Percentiles rank a stretch among this genome's conserved stretches.
Evolutionary conservation across 345 rosid species (phyloP).

Genomic region (Cardamine chenopodiifolia): DNA sequence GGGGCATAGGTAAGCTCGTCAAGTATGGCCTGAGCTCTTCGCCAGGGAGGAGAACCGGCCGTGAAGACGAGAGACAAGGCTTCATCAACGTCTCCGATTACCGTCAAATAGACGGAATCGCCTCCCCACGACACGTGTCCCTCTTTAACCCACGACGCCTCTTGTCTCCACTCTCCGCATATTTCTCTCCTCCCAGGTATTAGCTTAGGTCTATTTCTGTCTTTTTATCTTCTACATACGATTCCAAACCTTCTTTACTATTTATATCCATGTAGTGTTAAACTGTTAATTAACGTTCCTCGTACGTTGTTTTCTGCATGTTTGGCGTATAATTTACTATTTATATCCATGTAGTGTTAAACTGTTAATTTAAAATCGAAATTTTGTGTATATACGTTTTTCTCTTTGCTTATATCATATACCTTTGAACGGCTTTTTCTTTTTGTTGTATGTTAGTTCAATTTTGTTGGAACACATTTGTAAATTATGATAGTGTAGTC

Average conservation of each 20-base stretch:
- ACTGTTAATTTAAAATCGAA: neutral
- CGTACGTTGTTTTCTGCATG: neutral
- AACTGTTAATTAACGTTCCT: neutral
- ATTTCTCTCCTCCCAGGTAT: slow-evolving; percentile 41
- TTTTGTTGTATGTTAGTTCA: neutral
- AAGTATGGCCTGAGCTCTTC: slow-evolving; percentile 47
- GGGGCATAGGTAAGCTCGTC: slow-evolving; percentile 70
- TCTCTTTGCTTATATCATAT: neutral
- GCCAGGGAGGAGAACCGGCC: slow-evolving; percentile 34
- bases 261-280: neutral
- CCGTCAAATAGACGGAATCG: slow-evolving; percentile 52
- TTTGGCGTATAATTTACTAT: no score
- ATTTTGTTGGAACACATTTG: slow-evolving; percentile 26
- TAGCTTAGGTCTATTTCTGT: slow-evolving; percentile 12
- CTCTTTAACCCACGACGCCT: slow-evolving; percentile 75
- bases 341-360: no score
- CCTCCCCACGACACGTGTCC: slow-evolving; percentile 61
- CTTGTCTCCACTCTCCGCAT: slow-evolving; percentile 51
- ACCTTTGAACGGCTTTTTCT: neutral
- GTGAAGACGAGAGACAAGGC: slow-evolving; percentile 48
- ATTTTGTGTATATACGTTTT: neutral
- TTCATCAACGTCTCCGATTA: slow-evolving; percentile 52
- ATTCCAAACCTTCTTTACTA: neutral
- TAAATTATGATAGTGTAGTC: neutral
- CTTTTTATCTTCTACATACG: neutral